Conservation (phyloP, 2,329 filamentous ascomycete genomes). For the Delphinella strobiligena region DNA sequence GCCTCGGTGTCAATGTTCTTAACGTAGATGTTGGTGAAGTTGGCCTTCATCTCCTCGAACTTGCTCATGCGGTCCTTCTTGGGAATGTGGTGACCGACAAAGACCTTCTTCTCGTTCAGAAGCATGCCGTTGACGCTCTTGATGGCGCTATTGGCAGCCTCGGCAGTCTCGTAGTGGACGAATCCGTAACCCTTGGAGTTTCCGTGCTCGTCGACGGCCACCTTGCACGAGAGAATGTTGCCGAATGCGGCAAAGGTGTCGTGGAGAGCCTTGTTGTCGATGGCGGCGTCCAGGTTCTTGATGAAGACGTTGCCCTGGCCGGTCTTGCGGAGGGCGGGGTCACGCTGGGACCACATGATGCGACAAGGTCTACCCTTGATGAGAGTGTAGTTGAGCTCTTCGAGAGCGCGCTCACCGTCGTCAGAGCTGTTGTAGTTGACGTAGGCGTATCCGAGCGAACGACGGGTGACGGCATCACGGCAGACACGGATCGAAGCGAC, state of each 20-base stretch:
- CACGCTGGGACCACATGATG: slow-evolving; percentile 99
- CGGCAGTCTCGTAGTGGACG: slow-evolving; percentile 98
- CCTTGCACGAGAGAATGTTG: slow-evolving; percentile 99
- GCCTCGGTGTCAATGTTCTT: slow-evolving; percentile 88
- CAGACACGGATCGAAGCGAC: slow-evolving; percentile 99
- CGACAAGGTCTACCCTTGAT: slow-evolving; percentile 99
- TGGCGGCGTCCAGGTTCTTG: slow-evolving; percentile 97
- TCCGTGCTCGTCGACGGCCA: slow-evolving; percentile 91
- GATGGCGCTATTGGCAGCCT: slow-evolving; percentile 92
- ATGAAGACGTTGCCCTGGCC: slow-evolving; percentile 99
- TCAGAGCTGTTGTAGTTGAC: slow-evolving; percentile 99
- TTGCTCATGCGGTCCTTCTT: slow-evolving; percentile 99
- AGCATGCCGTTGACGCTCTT: slow-evolving; percentile 99
- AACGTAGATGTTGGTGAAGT: slow-evolving; percentile 99
- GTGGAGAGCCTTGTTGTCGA: slow-evolving; percentile 99
- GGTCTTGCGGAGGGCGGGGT: slow-evolving; percentile 97
- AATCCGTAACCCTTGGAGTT: slow-evolving; percentile 99
- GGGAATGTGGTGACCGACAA: slow-evolving; percentile 96
- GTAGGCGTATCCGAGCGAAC: slow-evolving; percentile 97
- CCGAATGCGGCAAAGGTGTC: slow-evolving; percentile 98
- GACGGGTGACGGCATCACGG: slow-evolving; percentile 95
- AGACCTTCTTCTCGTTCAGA: slow-evolving; percentile 99
- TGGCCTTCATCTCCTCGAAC: slow-evolving; percentile 99
- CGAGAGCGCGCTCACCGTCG: slow-evolving; percentile 94
- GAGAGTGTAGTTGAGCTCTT: slow-evolving; percentile 98